These are phyloP conservation scores for Cystofilobasidium capitatum DNA, from an alignment of 768 basidiomycete genomes.

Conservation along the genomic window DNA sequence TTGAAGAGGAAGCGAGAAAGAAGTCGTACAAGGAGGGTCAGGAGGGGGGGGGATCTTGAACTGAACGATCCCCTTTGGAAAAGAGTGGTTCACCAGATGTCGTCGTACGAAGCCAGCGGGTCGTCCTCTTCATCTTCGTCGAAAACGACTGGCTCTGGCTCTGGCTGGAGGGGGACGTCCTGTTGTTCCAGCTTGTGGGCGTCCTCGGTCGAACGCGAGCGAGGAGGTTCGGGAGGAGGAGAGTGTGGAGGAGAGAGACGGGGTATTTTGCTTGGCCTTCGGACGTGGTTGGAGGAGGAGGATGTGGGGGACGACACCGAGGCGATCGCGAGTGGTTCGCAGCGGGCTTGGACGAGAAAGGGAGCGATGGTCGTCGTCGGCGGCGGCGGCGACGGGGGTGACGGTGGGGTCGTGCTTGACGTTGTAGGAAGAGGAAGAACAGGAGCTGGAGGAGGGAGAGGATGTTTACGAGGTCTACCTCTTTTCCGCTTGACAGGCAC, in stretches of 20 bases:
- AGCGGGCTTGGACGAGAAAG: too few relatives aligned
- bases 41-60: too few relatives aligned
- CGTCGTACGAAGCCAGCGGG: constrained; percentile 7
- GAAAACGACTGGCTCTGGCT: neutral
- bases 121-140: neutral
- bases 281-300: neutral
- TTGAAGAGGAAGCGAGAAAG: too few relatives aligned
- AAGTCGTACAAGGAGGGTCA: too few relatives aligned
- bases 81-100: too few relatives aligned
- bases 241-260: too few relatives aligned
- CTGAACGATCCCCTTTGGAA: too few relatives aligned
- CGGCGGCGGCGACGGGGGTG: neutral
- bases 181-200: neutral
- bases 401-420: too few relatives aligned
- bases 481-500: neutral
- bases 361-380: neutral
- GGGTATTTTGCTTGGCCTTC: too few relatives aligned
- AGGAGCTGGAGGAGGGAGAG: neutral
- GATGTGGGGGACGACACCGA: neutral
- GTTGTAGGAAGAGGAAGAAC: too few relatives aligned
- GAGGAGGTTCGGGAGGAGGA: too few relatives aligned
- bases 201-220: neutral
- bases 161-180: neutral
- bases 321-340: too few relatives aligned
- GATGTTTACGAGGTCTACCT: neutral